phyloP scores from a whole-genome alignment of 164 flowering plant genomes.

The Paratinospora sagittata region DNA sequence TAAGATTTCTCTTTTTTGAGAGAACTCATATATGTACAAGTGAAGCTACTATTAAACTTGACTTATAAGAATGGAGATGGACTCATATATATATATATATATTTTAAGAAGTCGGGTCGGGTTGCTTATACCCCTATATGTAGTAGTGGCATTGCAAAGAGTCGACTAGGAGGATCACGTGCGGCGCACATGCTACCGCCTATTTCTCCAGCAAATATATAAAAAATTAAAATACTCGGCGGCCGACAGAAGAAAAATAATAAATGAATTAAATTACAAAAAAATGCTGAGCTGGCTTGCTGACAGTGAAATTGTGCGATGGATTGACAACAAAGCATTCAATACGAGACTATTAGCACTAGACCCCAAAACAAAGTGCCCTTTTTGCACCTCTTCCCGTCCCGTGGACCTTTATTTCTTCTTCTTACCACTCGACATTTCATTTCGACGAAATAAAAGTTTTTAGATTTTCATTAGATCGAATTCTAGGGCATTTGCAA shows the following conservation, averaged over 20 bases:
- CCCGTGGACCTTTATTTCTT: too few relatives aligned
- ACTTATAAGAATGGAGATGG: too few relatives aligned
- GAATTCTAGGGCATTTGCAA: background rate
- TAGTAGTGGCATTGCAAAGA: too few relatives aligned
- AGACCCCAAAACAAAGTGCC: too few relatives aligned
- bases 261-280: background rate
- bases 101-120: too few relatives aligned
- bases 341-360: too few relatives aligned
- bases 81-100: too few relatives aligned
- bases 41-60: too few relatives aligned
- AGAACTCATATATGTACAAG: too few relatives aligned
- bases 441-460: background rate
- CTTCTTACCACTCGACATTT: background rate
- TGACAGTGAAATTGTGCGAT: background rate
- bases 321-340: slow-evolving; percentile 11
- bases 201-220: background rate
- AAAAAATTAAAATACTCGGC: background rate
- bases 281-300: background rate
- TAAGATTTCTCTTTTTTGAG: too few relatives aligned
- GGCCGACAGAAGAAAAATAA: background rate
- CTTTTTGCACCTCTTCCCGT: too few relatives aligned
- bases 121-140: too few relatives aligned
- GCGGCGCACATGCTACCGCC: background rate
- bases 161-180: background rate
- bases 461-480: background rate